A percentile compares a stretch with the other conserved stretches of the same genome.
These are phyloP conservation scores for Colletotrichum ledebouriae DNA, from an alignment of 2,329 filamentous ascomycete genomes.

Conservation along the genomic window DNA sequence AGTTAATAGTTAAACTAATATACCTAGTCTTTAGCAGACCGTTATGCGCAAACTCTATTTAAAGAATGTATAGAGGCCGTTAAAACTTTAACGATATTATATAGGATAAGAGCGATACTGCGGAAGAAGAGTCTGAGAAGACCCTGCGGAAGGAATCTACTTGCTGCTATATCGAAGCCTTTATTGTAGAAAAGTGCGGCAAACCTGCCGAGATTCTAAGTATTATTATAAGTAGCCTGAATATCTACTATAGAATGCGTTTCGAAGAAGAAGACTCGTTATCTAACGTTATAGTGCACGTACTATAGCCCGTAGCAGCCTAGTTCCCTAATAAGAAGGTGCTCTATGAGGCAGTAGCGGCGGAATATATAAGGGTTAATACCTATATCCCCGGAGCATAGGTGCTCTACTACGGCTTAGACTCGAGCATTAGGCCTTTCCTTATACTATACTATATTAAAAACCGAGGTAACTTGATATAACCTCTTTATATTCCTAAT, in stretches of 20 bases:
- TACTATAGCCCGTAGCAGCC: conserved; percentile 44
- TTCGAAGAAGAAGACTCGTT: conserved; percentile 35
- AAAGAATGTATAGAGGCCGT: too few species aligned
- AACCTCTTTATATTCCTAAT: conserved; percentile 43
- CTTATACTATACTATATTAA: conserved; percentile 45
- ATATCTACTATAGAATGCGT: conserved; percentile 46
- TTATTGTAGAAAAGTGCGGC: too few species aligned
- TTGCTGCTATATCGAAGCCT: too few species aligned
- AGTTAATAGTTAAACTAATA: too few species aligned
- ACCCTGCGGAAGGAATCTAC: too few species aligned
- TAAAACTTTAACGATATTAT: too few species aligned
- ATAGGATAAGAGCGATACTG: too few species aligned
- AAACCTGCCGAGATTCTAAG: conserved; percentile 24
- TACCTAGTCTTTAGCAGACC: too few species aligned
- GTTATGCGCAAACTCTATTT: too few species aligned
- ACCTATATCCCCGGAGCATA: conserved; percentile 47
- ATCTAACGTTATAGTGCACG: conserved; percentile 43
- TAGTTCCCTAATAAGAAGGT: conserved; percentile 46
- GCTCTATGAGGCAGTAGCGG: conserved; percentile 45
- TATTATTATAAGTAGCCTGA: conserved; percentile 48
- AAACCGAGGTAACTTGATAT: conserved; percentile 42
- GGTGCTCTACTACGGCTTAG: conserved; percentile 44
- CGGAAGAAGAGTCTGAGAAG: too few species aligned
- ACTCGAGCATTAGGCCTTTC: conserved; percentile 45
- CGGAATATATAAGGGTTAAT: conserved; percentile 39